Percentiles rank a stretch among this genome's conserved stretches.
phyloP scores from a whole-genome alignment of 1,284 basidiomycete species.

The Pseudozyma thailandica region DNA sequence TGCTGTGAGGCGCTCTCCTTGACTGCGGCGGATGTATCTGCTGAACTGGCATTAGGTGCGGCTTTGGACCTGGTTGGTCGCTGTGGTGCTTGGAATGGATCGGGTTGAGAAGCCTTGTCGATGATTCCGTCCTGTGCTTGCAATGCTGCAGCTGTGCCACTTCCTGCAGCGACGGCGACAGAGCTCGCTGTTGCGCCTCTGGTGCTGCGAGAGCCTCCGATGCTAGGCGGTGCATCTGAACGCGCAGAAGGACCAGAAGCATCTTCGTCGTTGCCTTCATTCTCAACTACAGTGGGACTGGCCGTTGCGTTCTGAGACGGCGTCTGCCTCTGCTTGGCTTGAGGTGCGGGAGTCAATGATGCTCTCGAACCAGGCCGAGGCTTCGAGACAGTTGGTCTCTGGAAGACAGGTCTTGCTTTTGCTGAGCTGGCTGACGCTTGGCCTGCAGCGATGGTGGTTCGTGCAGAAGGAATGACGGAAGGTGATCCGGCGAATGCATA shows the following conservation, averaged over 20 bases:
- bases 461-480: slow-evolving; percentile 24
- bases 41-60: background rate
- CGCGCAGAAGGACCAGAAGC: slow-evolving; percentile 1
- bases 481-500: slow-evolving; percentile 41
- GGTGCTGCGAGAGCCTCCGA: slow-evolving; percentile 13
- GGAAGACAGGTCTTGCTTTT: slow-evolving; percentile 26
- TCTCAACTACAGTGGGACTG: background rate
- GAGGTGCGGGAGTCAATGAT: slow-evolving; percentile 38
- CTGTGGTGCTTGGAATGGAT: slow-evolving; percentile 24
- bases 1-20: slow-evolving; percentile 36
- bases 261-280: background rate
- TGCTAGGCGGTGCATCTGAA: slow-evolving; percentile 14
- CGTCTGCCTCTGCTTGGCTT: slow-evolving; percentile 2
- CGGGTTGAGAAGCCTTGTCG: slow-evolving; percentile 38
- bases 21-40: background rate
- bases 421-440: slow-evolving; percentile 16
- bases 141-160: background rate
- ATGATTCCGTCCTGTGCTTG: background rate
- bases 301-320: background rate
- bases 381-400: slow-evolving; percentile 34
- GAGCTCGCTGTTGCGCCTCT: background rate
- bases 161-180: slow-evolving; percentile 1
- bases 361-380: slow-evolving; percentile 39
- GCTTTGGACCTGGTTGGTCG: slow-evolving; percentile 4
- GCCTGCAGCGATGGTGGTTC: slow-evolving; percentile 9